These are phyloP conservation scores for Orychophragmus violaceus DNA, from an alignment of 345 rosid genomes.

Conservation along the genomic window DNA sequence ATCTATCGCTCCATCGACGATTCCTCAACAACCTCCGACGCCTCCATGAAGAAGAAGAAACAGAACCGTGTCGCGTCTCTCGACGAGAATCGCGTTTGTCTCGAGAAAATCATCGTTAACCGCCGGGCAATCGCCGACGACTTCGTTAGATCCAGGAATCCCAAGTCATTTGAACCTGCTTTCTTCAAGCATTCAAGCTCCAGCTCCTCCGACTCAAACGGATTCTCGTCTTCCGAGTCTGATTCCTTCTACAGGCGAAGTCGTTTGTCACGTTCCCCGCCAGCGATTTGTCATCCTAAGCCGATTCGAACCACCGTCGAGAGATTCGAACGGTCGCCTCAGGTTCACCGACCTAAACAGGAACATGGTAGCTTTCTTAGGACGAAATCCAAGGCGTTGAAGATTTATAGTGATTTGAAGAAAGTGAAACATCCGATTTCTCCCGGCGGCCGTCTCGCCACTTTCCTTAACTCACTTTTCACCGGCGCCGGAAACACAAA, in stretches of 20 bases:
- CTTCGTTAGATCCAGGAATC: slow-evolving; percentile 17
- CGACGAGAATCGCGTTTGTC: background rate
- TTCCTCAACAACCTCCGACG: background rate
- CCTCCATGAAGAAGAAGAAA: slow-evolving; percentile 21
- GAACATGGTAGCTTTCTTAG: slow-evolving; percentile 32
- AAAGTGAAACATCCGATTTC: slow-evolving; percentile 86
- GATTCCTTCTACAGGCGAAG: slow-evolving; percentile 37
- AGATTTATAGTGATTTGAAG: slow-evolving; percentile 70
- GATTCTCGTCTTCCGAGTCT: slow-evolving; percentile 67
- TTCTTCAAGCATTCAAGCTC: slow-evolving; percentile 7
- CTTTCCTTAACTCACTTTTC: slow-evolving; percentile 72
- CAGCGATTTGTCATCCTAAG: slow-evolving; percentile 29
- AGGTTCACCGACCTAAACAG: slow-evolving; percentile 16
- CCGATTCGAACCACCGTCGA: slow-evolving; percentile 51
- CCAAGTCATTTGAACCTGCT: background rate
- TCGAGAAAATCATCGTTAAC: background rate
- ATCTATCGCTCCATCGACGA: slow-evolving; percentile 70
- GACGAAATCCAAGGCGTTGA: slow-evolving; percentile 69
- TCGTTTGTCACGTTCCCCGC: slow-evolving; percentile 9
- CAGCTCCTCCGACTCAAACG: slow-evolving; percentile 39
- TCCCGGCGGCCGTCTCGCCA: slow-evolving; percentile 72
- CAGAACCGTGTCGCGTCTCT: background rate
- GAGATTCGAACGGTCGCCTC: slow-evolving; percentile 3
- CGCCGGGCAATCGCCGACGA: slow-evolving; percentile 34
- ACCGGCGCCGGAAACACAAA: slow-evolving; percentile 35